Conservation (phyloP, 1,284 basidiomycete species). For the Schizopora paradoxa region DNA sequence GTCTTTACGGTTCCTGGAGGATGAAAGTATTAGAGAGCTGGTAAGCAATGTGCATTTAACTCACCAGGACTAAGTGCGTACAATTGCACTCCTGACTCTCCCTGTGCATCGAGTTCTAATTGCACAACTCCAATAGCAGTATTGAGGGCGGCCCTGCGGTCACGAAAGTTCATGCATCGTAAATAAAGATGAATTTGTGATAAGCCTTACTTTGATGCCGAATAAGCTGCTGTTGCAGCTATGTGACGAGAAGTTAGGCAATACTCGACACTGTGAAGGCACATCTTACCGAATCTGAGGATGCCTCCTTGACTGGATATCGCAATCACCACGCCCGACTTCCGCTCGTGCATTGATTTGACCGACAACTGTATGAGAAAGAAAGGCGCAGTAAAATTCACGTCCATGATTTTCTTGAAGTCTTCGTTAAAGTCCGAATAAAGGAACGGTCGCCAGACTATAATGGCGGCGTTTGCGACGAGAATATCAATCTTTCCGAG, state of each 20-base stretch:
- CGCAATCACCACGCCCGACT: not conserved
- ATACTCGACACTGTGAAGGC: no score
- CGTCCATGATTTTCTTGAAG: conserved; percentile 1
- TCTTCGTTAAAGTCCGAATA: conserved; percentile 5
- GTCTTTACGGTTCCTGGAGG: conserved; percentile 4
- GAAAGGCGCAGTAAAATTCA: conserved; percentile 6
- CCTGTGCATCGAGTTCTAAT: conserved; percentile 3
- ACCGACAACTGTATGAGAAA: conserved; percentile 5
- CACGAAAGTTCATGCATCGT: not conserved
- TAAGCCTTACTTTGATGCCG: conserved; percentile 5
- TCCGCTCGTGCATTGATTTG: conserved; percentile 1
- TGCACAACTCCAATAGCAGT: conserved; percentile 3
- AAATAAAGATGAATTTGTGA: not conserved
- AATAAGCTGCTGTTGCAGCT: conserved; percentile 2
- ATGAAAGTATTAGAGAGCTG: not conserved
- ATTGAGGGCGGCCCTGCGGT: conserved; percentile 4
- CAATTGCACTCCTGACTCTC: not conserved
- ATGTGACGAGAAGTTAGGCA: not conserved
- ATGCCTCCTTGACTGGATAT: not conserved
- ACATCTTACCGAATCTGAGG: not conserved
- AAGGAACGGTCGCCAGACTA: conserved; percentile 2
- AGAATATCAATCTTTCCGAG: conserved; percentile 5
- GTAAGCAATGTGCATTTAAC: not conserved
- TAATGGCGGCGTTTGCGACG: conserved; percentile 2
- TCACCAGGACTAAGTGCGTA: conserved; percentile 8